These are phyloP conservation scores for Pichia inconspicua DNA, from an alignment of 1,139 yeast species.

Conservation along the genomic window DNA sequence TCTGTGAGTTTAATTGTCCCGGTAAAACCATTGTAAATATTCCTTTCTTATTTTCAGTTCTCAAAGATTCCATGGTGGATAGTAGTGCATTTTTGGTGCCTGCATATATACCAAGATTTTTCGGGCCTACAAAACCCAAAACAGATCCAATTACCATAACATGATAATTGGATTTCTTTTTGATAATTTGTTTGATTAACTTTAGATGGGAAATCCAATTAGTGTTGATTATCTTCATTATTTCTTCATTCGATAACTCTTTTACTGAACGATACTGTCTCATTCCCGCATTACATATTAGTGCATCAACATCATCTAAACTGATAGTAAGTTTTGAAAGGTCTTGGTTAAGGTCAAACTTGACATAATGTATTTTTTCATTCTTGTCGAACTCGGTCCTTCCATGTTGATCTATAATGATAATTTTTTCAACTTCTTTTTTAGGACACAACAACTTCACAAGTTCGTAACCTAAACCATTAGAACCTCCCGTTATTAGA, in stretches of 20 bases:
- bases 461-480: slow-evolving; percentile 26
- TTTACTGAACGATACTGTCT: slow-evolving; percentile 42
- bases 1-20: slow-evolving; percentile 56
- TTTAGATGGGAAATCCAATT: slow-evolving; percentile 53
- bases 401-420: slow-evolving; percentile 13
- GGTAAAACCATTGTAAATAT: slow-evolving; percentile 42
- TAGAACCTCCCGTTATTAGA: slow-evolving; percentile 27
- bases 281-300: slow-evolving; percentile 73
- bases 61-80: slow-evolving; percentile 51
- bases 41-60: slow-evolving; percentile 36
- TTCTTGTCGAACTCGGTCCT: not conserved
- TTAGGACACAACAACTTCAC: slow-evolving; percentile 10
- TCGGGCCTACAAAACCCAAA: slow-evolving; percentile 65
- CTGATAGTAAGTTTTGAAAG: slow-evolving; percentile 18
- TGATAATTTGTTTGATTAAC: slow-evolving; percentile 38
- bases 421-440: slow-evolving; percentile 5
- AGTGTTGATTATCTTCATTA: slow-evolving; percentile 38
- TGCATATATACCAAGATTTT: slow-evolving; percentile 54
- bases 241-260: slow-evolving; percentile 30
- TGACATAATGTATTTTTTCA: slow-evolving; percentile 8
- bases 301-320: slow-evolving; percentile 34
- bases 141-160: slow-evolving; percentile 63
- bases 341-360: slow-evolving; percentile 15
- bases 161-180: slow-evolving; percentile 32
- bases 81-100: slow-evolving; percentile 59